Evolutionary conservation across 345 rosid genomes (phyloP), one percentile per base, ranked within the genome.

Genomic region (Populus euphratica): DNA sequence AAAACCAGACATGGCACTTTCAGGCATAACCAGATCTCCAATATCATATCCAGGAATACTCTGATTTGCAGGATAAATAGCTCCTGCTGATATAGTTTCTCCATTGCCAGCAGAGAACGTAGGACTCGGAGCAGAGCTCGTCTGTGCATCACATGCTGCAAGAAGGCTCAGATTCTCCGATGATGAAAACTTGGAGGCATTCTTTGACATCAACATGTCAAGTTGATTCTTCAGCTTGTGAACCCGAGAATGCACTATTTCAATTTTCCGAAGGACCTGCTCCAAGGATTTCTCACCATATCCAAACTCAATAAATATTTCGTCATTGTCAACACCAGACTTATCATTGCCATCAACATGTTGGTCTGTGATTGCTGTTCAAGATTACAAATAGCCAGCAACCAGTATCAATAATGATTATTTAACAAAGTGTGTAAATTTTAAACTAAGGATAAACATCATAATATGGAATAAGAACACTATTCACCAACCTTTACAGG

Each of bases 41-140:
- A 88, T 84, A 77, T 85, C 89, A 62, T 84, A 91, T 16, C 80
- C 91, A 47, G 87, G 35, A 33, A 86, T 87, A 69, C 84, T 90
- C 68, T 86, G 89, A 62, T 81, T 82, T 38, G 86, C 78, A 78
- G 85, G 85, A 83, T 79, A 86, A 8, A 82, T 76, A 47, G 86
- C 89, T 78, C 91, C 94, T 1, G 82, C 67, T 41, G 94, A 91
- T 43, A 80, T 81, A 56, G 87, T 81, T 63, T 96, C 99, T 61
- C 86, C 92, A 56, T 88, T 86, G 69, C 90, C 89, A 61, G 93
- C 89, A 33, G 99, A 96, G 78, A 87, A 82, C 16, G 96, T 90
- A 43, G 94, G 98, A 73, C 97, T 96, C 14, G 89, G 98, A 36
- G 87, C 94, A 72, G 92, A 90, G 83, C 94, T 91, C n/a, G 97